Evolutionary conservation across 176 grass and related monocot species (phyloP), one percentile per base, ranked within the genome.

Genomic region (Coix lacrymajobi): DNA sequence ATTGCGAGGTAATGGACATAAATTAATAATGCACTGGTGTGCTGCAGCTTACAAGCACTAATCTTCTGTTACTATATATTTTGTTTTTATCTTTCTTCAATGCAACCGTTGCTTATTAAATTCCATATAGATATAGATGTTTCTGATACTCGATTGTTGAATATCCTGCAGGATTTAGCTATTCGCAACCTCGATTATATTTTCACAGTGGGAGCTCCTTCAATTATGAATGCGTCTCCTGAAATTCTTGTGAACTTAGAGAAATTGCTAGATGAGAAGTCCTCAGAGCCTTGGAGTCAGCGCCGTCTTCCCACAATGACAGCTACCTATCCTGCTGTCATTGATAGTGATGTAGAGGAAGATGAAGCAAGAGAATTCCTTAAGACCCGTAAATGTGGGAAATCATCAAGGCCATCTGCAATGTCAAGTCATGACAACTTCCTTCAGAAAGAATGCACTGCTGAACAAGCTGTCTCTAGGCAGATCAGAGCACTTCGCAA

Each of bases 121-220:
- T 66, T 79, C 73, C 16, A 65, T 43, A 56, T 85, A 81, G 22
- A 28, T 25, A 5, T 60, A 60, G 56, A 16, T 61, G 72, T 71
- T 37, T 20, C 49, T 83, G 39, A 49, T 30, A 57, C 16, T 87
- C 28, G 63, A n/a, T 71, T 85, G 19, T 80, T 70, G 25, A 41
- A 62, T 76, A 30, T 70, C 66, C 62, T 87, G 83, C 85, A 99
- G 97, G 97, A 96, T 79, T 72, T 92, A 86, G 91, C 91, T 79
- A 75, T 99, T 85, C 97, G 75, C 81, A 99, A 99, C 56, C 93
- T 99, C 56, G 97, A 99, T 82, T 99, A 99, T 78, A 92, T 99
- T 83, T 96, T 99, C 78, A 96, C 91, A 51, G 81, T 90, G 14
- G 85, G 87, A 36, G 73, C 93, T 78, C 44, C 93, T 45, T 87